A percentile compares a stretch with the other conserved stretches of the same genome.
Evolutionary conservation across 306 rosid species (phyloP).

Genomic region (peach (Prunus persica)): Prunus_persica_NCBIv2 NC_034011.1:2279001-2279500

Average conservation of each 20-base stretch:
- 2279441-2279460: too few relatives aligned
- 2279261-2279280: background rate
- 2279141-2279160: conserved; percentile 71
- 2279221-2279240: background rate
- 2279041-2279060: conserved; percentile 73
- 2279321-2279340: too few relatives aligned
- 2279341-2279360: too few relatives aligned
- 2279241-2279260: background rate
- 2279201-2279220: background rate
- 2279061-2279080: conserved; percentile 23
- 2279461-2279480: too few relatives aligned
- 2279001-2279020: conserved; percentile 43
- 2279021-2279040: conserved; percentile 70
- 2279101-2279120: conserved; percentile 35
- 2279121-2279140: conserved; percentile 35
- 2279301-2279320: background rate
- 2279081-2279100: conserved; percentile 40
- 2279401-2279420: too few relatives aligned
- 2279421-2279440: too few relatives aligned
- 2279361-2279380: too few relatives aligned
- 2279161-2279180: conserved; percentile 39
- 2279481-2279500: too few relatives aligned
- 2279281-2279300: background rate
- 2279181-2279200: background rate
- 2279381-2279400: too few relatives aligned